Evolutionary conservation across 2,329 filamentous ascomycete genomes (phyloP), one percentile per base, ranked within the genome.

Genomic region (Fusarium equiseti): DNA sequence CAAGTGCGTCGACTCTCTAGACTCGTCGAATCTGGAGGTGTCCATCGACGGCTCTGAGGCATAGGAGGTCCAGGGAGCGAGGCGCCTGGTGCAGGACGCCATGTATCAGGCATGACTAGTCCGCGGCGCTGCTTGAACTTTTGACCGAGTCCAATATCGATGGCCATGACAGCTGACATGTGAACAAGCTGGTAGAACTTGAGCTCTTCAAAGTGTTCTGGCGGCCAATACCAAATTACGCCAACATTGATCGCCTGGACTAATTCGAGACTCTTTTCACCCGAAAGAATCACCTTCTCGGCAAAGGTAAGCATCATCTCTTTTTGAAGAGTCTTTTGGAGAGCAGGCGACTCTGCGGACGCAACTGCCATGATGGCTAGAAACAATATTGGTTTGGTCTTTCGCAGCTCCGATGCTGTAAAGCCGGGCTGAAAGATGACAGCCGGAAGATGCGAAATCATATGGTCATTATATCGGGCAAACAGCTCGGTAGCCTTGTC

Each of bases 101-200:
- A 84, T 43, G 70, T 70, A 24, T 76, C 71, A 22, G 73, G 72
- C 20, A 73, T 55, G 27, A 67, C 38, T 48, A 71, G 66, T 45
- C 73, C 63, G 18, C 73, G 66, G 4, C 73, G 72, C 24, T 70
- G 57, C 18, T 72, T 51, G 8, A 68, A 10, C 51, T 74, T 77
- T 58, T 76, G 87, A 18, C 91, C 92, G 9, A 97, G 87, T 1
- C 94, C 94, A 35, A 97, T 87, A 73, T 97, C 94, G 58, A 97
- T 89, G 27, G 91, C 91, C 90, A 97, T 93, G 73, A 93, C 87
- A 50, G 91, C 91, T 4, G 92, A 91, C 76, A 93, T 89, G 78
- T 97, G 93, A 48, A 94, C 89, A 71, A 96, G 87, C 81, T 95
- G 92, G 81, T 96, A 97, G 78, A 96, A 97, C 77, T 96, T 96